phyloP scores from a whole-genome alignment of 176 grass and related monocot genomes.

The Aegilops tauschii region DNA sequence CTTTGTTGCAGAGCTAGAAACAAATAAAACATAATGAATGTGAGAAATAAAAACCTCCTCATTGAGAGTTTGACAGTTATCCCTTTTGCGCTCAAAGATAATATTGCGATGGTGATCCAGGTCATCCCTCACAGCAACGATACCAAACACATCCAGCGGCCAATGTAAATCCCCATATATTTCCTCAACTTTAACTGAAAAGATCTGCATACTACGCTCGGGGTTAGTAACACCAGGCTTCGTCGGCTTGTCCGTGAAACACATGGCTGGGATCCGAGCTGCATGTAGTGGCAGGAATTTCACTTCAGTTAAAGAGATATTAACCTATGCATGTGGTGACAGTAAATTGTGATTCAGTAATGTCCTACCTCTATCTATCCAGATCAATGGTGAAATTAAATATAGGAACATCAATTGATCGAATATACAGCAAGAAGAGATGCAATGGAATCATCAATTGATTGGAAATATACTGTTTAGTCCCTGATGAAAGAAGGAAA shows the following conservation, averaged over 20 bases:
- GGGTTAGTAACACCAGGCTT: neutral
- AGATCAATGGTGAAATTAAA: neutral
- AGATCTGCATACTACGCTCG: neutral
- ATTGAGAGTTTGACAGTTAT: neutral
- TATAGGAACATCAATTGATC: neutral
- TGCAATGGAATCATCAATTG: neutral
- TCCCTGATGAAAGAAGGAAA: too few relatives aligned
- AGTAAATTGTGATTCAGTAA: neutral
- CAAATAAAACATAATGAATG: neutral
- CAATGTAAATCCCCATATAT: neutral
- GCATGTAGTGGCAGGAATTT: neutral
- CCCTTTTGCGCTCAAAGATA: slow-evolving; percentile 7
- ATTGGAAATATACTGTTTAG: neutral
- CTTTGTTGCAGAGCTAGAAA: neutral
- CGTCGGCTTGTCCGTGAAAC: neutral
- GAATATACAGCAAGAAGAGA: neutral
- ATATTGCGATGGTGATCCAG: neutral
- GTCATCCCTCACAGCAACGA: neutral
- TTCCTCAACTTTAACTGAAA: slow-evolving; percentile 8
- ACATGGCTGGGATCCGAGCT: neutral
- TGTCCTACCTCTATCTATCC: neutral
- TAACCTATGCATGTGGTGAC: neutral
- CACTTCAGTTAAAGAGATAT: neutral
- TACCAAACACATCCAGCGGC: neutral
- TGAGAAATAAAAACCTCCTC: neutral